Evolutionary conservation across 768 basidiomycete genomes (phyloP), one percentile per base, ranked within the genome.

Genomic region (Clitopilus hobsonii): DNA sequence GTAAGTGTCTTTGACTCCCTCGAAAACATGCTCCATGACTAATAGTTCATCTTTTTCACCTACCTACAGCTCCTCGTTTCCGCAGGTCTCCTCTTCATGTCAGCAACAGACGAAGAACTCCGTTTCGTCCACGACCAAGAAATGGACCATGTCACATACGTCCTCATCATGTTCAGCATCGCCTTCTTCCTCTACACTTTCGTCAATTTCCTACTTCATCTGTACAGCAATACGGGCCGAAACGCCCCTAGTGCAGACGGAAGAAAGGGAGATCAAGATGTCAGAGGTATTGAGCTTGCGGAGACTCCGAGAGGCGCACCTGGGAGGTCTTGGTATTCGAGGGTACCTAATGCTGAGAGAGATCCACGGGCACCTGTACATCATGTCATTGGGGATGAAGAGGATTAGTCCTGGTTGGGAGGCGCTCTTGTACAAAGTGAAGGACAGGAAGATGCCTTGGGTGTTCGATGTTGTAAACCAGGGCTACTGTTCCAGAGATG

Each of bases 101-200:
- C 89, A 13, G 95, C 88, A 0, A 97, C 95, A 0, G 93, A 98
- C 65, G 94, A 98, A 71, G 91, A 96, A 67, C 72, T 96, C 25
- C 63, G 78, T 23, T 89, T 78, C 57, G 81, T 88, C 3, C 77
- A 91, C 58, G 81, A 81, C 11, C 74, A 72, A 18, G 87, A 81
- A 38, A 91, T 96, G 84, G 94, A 96, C 66, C 91, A 94, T 63
- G 93, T 94, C 55, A 94, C 94, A 0, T 96, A 95, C 63, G 77
- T 89, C 30, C 77, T 94, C 16, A 87, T 90, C 65, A 86, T 93
- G 78, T 87, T 85, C 73, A 88, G 56, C 53, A 13, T 26, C 14
- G 28, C 27, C 10, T 47, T 51, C 20, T 41, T 26, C 23, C 45
- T 18, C 32, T 94, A 95, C 69, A 75, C 86, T 5, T 78, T 89